Evolutionary conservation across 2,329 filamentous ascomycete genomes (phyloP).

Genomic region (Botryotinia convoluta): DNA sequence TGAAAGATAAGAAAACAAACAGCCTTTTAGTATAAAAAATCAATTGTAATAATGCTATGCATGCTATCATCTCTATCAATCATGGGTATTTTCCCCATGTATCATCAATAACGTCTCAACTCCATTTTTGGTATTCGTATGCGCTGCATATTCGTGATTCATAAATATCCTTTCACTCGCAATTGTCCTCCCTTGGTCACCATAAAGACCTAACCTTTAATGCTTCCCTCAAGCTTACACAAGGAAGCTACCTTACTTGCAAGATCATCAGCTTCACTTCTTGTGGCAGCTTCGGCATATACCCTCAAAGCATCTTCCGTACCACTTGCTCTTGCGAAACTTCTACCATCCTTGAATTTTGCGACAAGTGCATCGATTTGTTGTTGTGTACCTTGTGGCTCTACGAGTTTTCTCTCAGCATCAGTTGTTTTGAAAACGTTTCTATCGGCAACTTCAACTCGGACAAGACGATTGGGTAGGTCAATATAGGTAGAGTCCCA

Average conservation of each 20-base stretch:
- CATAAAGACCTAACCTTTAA: conserved; percentile 5
- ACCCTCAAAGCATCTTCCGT: conserved; percentile 96
- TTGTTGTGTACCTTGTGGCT: conserved; percentile 74
- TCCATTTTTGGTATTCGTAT: conserved; percentile 19
- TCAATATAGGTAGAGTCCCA: conserved; percentile 94
- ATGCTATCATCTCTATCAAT: conserved; percentile 12
- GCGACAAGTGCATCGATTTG: conserved; percentile 84
- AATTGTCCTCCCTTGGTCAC: neutral
- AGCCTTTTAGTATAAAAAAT: neutral
- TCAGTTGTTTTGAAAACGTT: conserved; percentile 89
- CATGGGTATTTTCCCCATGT: conserved; percentile 16
- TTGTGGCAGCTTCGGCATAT: conserved; percentile 89
- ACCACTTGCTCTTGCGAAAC: conserved; percentile 88
- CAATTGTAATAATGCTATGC: neutral
- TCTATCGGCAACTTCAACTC: conserved; percentile 85
- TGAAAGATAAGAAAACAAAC: neutral
- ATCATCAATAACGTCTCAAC: conserved; percentile 17
- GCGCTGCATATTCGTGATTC: conserved; percentile 14
- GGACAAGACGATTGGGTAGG: conserved; percentile 90
- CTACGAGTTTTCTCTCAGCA: conserved; percentile 82
- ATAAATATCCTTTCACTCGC: neutral
- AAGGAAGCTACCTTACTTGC: conserved; percentile 67
- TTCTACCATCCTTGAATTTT: conserved; percentile 85
- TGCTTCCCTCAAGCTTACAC: conserved; percentile 30
- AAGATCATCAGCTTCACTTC: conserved; percentile 86